These are phyloP conservation scores for Hansfordia pulvinata DNA, from an alignment of 2,329 filamentous ascomycete species.

Conservation along the genomic window DNA sequence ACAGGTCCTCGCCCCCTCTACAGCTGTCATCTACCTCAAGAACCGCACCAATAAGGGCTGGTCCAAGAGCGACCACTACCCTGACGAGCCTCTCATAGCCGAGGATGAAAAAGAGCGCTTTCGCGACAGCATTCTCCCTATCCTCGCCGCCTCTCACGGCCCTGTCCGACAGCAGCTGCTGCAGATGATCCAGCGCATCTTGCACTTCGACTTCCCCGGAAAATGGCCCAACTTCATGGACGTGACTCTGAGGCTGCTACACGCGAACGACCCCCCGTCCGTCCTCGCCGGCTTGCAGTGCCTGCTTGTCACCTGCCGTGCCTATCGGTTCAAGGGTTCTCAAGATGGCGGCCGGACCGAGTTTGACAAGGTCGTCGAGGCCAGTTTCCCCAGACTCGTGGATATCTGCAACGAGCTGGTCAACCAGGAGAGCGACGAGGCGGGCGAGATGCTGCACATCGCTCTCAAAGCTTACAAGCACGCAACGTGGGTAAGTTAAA, in stretches of 20 bases:
- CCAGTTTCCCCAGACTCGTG: constrained; percentile 78
- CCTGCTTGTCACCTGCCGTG: constrained; percentile 83
- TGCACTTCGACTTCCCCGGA: constrained; percentile 88
- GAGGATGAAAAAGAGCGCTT: constrained; percentile 84
- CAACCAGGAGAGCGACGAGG: constrained; percentile 83
- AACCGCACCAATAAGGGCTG: constrained; percentile 92
- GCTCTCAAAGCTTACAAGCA: constrained; percentile 97
- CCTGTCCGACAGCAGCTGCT: constrained; percentile 86
- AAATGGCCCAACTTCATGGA: constrained; percentile 93
- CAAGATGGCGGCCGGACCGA: constrained; percentile 66
- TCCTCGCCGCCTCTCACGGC: constrained; percentile 67
- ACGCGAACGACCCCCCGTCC: constrained; percentile 71
- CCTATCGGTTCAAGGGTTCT: constrained; percentile 81
- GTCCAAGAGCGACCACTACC: constrained; percentile 63
- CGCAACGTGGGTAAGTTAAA: constrained; percentile 76
- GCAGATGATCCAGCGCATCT: constrained; percentile 86
- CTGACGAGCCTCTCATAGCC: constrained; percentile 60
- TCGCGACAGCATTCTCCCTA: constrained; percentile 75
- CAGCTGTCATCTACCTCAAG: constrained; percentile 95
- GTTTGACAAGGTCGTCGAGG: constrained; percentile 88
- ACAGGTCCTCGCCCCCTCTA: constrained; percentile 7
- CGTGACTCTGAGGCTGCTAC: constrained; percentile 78
- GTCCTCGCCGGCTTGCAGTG: constrained; percentile 93
- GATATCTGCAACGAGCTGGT: constrained; percentile 80
- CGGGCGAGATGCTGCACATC: constrained; percentile 90